Percentiles rank a stretch among this genome's conserved stretches.
Evolutionary conservation across 116 monocot genomes (phyloP).

Genomic region (Papilionanthe hybrid): DNA sequence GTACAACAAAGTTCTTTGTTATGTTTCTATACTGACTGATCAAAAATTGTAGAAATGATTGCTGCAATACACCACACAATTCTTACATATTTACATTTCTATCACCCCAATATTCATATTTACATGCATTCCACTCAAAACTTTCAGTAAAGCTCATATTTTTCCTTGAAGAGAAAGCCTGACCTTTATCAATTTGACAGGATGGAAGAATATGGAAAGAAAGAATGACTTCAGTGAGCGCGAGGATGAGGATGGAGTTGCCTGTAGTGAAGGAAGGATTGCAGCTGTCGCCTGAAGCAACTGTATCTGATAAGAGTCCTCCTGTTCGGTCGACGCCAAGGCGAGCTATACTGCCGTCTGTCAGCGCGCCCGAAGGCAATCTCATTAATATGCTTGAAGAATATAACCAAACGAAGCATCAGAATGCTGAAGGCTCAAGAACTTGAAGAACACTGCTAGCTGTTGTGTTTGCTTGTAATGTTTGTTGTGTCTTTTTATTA

Average conservation of each 20-base stretch:
- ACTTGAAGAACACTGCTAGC: too few relatives aligned
- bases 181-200: constrained; percentile 6
- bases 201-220: constrained; percentile 70
- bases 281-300: constrained; percentile 17
- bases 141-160: background rate
- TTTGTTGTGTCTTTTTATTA: too few relatives aligned
- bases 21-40: too few relatives aligned
- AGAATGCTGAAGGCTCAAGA: background rate
- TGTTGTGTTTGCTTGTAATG: too few relatives aligned
- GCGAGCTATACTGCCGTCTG: constrained; percentile 28
- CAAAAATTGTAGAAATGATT: too few relatives aligned
- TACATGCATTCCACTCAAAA: too few relatives aligned
- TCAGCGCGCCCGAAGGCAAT: constrained; percentile 48
- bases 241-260: constrained; percentile 26
- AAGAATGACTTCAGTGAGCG: constrained; percentile 28
- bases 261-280: constrained; percentile 34
- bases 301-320: background rate
- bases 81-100: too few relatives aligned
- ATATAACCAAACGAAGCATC: constrained; percentile 19
- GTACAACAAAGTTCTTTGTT: too few relatives aligned
- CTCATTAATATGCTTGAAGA: constrained; percentile 48
- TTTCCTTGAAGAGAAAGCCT: too few relatives aligned
- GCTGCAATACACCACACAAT: too few relatives aligned
- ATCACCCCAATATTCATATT: too few relatives aligned
- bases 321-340: constrained; percentile 5